phyloP scores from a whole-genome alignment of 2,329 filamentous ascomycete genomes.

The Hirsutella rhossiliensis region DNA sequence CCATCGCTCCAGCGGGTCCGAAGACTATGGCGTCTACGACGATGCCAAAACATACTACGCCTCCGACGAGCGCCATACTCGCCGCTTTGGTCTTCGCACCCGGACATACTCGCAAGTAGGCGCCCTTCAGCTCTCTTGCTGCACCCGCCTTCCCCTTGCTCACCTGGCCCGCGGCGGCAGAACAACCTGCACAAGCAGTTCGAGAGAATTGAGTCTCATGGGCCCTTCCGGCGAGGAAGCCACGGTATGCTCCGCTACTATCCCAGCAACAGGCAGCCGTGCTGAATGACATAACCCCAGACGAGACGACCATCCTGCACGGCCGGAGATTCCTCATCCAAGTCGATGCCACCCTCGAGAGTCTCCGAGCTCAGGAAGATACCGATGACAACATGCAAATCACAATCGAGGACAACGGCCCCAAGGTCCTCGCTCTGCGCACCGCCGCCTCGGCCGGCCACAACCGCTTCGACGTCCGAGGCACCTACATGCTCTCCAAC shows the following conservation, averaged over 20 bases:
- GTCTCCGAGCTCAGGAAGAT: conserved; percentile 74
- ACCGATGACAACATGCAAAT: conserved; percentile 94
- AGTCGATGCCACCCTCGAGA: conserved; percentile 72
- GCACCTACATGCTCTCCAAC: conserved; percentile 96
- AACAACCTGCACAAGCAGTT: conserved; percentile 42
- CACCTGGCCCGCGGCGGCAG: conserved; percentile 23
- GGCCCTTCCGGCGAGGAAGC: conserved; percentile 46
- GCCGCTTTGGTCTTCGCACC: conserved; percentile 36
- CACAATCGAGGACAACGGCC: conserved; percentile 89
- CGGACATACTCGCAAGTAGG: conserved; percentile 45
- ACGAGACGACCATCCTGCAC: conserved; percentile 57
- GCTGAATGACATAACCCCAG: conserved; percentile 27
- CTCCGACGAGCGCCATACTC: conserved; percentile 39
- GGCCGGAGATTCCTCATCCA: conserved; percentile 72
- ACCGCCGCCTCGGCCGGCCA: conserved; percentile 78
- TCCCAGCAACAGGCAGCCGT: not conserved
- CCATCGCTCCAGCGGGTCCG: conserved; percentile 23
- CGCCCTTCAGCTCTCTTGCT: not conserved
- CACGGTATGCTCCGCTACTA: conserved; percentile 31
- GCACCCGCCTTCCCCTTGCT: not conserved
- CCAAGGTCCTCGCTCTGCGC: conserved; percentile 78
- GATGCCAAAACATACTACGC: conserved; percentile 49
- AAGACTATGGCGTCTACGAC: conserved; percentile 40
- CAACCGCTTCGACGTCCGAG: conserved; percentile 81
- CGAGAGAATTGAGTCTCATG: conserved; percentile 36